Percentiles rank a stretch among this genome's conserved stretches.
Evolutionary conservation across 345 rosid genomes (phyloP).

Genomic region (Pseudoturritis turrita): DNA sequence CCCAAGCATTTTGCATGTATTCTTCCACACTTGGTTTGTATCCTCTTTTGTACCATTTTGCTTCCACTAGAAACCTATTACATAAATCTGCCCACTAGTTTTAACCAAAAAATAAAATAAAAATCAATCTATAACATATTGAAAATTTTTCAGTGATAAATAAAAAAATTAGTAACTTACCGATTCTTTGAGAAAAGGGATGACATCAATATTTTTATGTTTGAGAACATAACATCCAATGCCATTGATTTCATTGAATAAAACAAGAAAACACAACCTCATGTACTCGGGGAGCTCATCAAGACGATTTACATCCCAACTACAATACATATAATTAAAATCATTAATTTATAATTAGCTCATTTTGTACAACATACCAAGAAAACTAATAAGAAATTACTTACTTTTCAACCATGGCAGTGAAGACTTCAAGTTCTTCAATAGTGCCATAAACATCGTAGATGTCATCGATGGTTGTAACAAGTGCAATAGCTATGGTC

Average conservation of each 20-base stretch:
- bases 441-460: conserved; percentile 36
- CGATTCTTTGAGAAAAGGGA: conserved; percentile 16
- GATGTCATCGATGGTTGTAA: conserved; percentile 32
- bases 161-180: background rate
- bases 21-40: conserved; percentile 36
- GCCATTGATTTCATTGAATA: conserved; percentile 20
- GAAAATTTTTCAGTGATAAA: background rate
- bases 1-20: conserved; percentile 37
- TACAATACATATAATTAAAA: background rate
- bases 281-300: conserved; percentile 26
- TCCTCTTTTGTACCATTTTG: conserved; percentile 39
- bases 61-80: conserved; percentile 37
- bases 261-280: conserved; percentile 7
- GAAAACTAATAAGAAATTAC: background rate
- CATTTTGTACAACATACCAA: background rate
- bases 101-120: background rate
- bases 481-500: conserved; percentile 14
- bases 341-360: background rate
- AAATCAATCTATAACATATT: background rate
- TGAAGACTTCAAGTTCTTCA: conserved; percentile 38
- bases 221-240: conserved; percentile 11
- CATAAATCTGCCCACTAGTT: conserved; percentile 42
- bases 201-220: conserved; percentile 1
- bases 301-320: conserved; percentile 16
- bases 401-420: conserved; percentile 33